Evolutionary conservation across 2,329 filamentous ascomycete species (phyloP).

Genomic region (Pseudomassariella vexata): DNA sequence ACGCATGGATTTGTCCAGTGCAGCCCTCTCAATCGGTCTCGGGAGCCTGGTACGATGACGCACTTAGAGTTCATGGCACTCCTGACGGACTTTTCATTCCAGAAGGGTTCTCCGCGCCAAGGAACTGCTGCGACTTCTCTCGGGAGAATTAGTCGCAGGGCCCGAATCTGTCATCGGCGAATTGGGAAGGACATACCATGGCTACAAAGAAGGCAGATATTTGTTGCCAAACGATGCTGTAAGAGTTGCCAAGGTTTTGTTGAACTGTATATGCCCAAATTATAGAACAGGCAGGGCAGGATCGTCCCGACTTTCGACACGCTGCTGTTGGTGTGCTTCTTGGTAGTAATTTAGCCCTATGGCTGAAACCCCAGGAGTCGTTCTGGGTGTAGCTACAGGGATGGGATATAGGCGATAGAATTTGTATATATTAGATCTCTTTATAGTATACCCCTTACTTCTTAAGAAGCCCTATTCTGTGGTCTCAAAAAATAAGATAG

Average conservation of each 20-base stretch:
- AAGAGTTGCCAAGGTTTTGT: neutral
- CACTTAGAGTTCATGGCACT: too few species aligned
- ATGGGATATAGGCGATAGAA: too few species aligned
- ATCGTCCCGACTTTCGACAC: constrained; percentile 1
- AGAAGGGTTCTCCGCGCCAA: too few species aligned
- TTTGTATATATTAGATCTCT: too few species aligned
- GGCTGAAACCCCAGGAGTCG: neutral
- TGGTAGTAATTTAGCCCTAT: neutral
- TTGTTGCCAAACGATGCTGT: constrained; percentile 1
- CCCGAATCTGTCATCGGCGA: constrained; percentile 1
- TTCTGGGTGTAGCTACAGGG: neutral
- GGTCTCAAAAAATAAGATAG: too few species aligned
- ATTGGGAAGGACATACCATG: neutral
- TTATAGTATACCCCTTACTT: too few species aligned
- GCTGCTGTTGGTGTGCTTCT: neutral
- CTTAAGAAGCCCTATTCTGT: too few species aligned
- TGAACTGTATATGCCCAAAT: neutral
- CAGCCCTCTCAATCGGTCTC: too few species aligned
- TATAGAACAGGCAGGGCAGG: constrained; percentile 2
- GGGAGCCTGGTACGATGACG: too few species aligned
- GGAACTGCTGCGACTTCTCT: constrained; percentile 6
- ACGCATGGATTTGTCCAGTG: too few species aligned
- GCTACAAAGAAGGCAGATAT: constrained; percentile 1
- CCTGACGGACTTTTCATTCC: too few species aligned
- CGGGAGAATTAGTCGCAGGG: too few species aligned